Evolutionary conservation across 768 basidiomycete genomes (phyloP).

Genomic region (Tremella fuciformis): DNA sequence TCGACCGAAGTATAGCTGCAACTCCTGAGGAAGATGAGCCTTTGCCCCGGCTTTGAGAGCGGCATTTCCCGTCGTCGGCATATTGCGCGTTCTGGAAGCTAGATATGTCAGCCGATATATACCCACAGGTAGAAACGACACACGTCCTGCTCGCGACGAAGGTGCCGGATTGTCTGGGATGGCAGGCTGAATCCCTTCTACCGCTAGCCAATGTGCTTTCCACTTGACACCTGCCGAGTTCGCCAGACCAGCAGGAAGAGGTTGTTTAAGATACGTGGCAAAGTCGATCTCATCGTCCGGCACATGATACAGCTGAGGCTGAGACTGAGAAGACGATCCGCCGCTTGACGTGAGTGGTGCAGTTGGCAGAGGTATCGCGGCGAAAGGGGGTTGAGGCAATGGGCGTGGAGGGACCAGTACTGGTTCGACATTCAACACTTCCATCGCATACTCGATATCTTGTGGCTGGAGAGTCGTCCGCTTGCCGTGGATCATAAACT

Average conservation of each 20-base stretch:
- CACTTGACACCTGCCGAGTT: slow-evolving; percentile 47
- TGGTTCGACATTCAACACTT: slow-evolving; percentile 93
- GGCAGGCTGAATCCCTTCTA: slow-evolving; percentile 96
- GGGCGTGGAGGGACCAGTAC: slow-evolving; percentile 74
- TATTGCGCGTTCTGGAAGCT: not conserved
- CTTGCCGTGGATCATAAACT: slow-evolving; percentile 92
- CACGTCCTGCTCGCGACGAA: slow-evolving; percentile 35
- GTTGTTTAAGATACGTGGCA: slow-evolving; percentile 73
- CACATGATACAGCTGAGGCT: slow-evolving; percentile 67
- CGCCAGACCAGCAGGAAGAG: slow-evolving; percentile 38
- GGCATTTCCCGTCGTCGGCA: slow-evolving; percentile 28
- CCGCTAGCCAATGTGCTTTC: slow-evolving; percentile 91
- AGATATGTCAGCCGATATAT: not conserved
- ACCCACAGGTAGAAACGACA: slow-evolving; percentile 11
- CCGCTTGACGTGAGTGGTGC: not conserved
- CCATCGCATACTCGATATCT: slow-evolving; percentile 90
- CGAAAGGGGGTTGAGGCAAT: slow-evolving; percentile 55
- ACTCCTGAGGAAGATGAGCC: slow-evolving; percentile 85
- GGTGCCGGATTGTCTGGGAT: slow-evolving; percentile 83
- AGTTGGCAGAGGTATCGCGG: slow-evolving; percentile 51
- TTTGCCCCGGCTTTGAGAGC: slow-evolving; percentile 70
- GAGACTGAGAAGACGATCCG: slow-evolving; percentile 19
- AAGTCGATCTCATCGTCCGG: slow-evolving; percentile 98
- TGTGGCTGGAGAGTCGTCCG: slow-evolving; percentile 82
- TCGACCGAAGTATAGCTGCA: slow-evolving; percentile 90